Evolutionary conservation across 768 basidiomycete genomes (phyloP).

Genomic region (Austroboletus eburneus): DNA sequence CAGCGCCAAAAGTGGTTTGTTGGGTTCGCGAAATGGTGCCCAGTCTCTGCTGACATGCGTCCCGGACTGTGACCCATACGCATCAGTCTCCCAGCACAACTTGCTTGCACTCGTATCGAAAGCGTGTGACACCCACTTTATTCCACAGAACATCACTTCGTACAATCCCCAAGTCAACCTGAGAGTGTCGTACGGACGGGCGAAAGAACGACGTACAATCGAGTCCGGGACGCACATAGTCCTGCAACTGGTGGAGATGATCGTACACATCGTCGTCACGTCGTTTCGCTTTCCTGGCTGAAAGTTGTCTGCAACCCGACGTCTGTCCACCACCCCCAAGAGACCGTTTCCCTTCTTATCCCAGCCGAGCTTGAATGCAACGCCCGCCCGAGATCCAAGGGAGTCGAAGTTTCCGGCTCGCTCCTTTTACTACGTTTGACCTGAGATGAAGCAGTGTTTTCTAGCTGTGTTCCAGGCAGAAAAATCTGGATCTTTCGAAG

Average conservation of each 20-base stretch:
- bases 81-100: background rate
- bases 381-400: background rate
- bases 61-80: slow-evolving; percentile 50
- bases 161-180: background rate
- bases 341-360: background rate
- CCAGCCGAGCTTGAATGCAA: background rate
- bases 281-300: slow-evolving; percentile 34
- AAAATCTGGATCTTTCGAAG: slow-evolving; percentile 3
- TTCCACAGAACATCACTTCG: slow-evolving; percentile 84
- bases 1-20: slow-evolving; percentile 84
- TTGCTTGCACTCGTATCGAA: background rate
- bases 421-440: background rate
- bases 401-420: background rate
- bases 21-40: slow-evolving; percentile 77
- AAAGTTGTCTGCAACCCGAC: background rate
- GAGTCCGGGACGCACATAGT: slow-evolving; percentile 48
- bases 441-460: background rate
- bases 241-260: slow-evolving; percentile 48
- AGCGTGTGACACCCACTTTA: slow-evolving; percentile 53
- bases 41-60: slow-evolving; percentile 57
- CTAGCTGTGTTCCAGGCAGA: slow-evolving; percentile 3
- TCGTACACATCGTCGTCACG: slow-evolving; percentile 49
- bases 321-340: background rate
- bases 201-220: slow-evolving; percentile 45
- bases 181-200: background rate